phyloP scores from a whole-genome alignment of 331 rosid species.

The Saraca asoca region DNA sequence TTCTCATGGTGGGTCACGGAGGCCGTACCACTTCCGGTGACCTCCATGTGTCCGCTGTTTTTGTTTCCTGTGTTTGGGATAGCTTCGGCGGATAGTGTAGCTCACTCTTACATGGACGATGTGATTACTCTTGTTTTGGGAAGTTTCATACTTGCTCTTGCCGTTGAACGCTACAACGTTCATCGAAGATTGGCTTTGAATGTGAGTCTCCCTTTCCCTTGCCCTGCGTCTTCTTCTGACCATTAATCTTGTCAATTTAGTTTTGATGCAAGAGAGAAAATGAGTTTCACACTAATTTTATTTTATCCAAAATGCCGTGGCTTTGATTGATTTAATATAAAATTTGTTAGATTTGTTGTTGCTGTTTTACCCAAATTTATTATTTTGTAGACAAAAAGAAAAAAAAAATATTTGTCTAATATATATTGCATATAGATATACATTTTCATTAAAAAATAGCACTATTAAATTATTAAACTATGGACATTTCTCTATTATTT shows the following conservation, averaged over 20 bases:
- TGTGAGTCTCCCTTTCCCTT: slow-evolving; percentile 44
- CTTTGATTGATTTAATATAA: background rate
- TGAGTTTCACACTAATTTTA: no score
- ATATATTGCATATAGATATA: no score
- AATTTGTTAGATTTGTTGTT: background rate
- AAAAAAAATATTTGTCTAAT: no score
- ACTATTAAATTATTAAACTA: no score
- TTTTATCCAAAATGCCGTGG: background rate
- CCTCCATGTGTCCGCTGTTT: slow-evolving; percentile 83
- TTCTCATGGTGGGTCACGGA: slow-evolving; percentile 82
- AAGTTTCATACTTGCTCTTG: slow-evolving; percentile 82
- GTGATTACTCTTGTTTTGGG: slow-evolving; percentile 80
- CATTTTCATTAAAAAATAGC: no score
- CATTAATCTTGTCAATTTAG: background rate
- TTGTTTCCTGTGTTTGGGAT: slow-evolving; percentile 80
- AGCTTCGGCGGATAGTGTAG: slow-evolving; percentile 66
- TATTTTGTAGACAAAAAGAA: no score
- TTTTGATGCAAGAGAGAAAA: no score
- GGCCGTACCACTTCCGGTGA: slow-evolving; percentile 84
- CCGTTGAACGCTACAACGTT: slow-evolving; percentile 84
- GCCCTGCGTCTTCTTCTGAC: background rate
- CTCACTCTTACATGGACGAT: slow-evolving; percentile 82
- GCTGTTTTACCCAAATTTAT: no score
- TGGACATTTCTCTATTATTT: no score
- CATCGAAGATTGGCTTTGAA: slow-evolving; percentile 83